Evolutionary conservation across 2,329 filamentous ascomycete genomes (phyloP), one percentile per base, ranked within the genome.

Genomic region (Neofusicoccum parvum): DNA sequence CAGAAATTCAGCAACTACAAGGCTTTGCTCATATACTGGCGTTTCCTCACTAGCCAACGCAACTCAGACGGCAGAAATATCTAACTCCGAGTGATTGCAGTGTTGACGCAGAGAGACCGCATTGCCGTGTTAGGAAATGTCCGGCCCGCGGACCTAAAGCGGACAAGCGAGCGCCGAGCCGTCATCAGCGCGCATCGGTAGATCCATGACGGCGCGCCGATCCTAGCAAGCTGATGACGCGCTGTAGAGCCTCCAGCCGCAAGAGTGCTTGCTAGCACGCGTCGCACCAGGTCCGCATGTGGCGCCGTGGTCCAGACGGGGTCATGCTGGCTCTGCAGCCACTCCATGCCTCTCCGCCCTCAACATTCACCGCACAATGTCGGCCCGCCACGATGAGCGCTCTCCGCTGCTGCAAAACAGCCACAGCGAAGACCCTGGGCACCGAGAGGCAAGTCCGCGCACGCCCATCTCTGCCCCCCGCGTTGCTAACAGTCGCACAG

Each of bases 381-480:
- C 63, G 14, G 46, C 27, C 34, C 43, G 20, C 14, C 23, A 69
- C 39, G 70, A 75, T 65, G 80, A 82, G 69, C 75, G 74, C 60
- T 72, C 77, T 54, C 80, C 80, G 23, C 69, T 82, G 46, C 71
- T 82, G 20, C 73, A 73, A 27, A 71, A 76, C 59, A 68, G 71
- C 65, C 71, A 70, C 32, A 70, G 72, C 58, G 78, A 78, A 64
- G 73, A 74, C 12, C 69, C 71, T 23, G 74, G 77, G 69, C 75
- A 71, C 66, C 71, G 69, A 69, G 79, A 72, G 39, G 68, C 67
- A 54, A 41, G 46, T 9, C 14, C 14, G 17, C 14, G 51, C 20
- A 37, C 17, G 20, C 17, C 9, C 3, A 9, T 1, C 12, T 10
- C 11, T 14, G 11, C 50, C 32, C 5, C 15, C 15, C 12, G 51